phyloP scores from a whole-genome alignment of 1,139 yeast genomes.

The Debaryomyces singareniensis region DNA sequence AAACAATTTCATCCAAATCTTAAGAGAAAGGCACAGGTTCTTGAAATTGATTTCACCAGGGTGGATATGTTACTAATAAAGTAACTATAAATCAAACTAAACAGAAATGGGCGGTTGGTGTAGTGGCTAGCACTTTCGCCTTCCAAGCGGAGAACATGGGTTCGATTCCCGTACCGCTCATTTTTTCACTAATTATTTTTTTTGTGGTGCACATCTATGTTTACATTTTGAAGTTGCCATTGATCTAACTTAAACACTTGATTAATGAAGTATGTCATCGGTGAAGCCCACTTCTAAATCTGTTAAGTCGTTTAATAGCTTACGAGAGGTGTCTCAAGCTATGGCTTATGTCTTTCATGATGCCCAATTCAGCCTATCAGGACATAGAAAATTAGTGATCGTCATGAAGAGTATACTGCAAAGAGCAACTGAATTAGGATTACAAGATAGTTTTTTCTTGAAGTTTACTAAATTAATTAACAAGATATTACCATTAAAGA shows the following conservation, averaged over 20 bases:
- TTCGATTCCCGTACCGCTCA: conserved; percentile 77
- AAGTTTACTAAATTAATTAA: conserved; percentile 57
- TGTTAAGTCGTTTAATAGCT: conserved; percentile 16
- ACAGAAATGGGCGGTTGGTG: conserved; percentile 43
- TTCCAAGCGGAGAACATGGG: conserved; percentile 77
- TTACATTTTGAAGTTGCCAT: neutral
- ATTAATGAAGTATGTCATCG: conserved; percentile 3
- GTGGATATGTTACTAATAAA: no score
- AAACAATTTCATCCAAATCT: no score
- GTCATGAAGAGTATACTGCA: conserved; percentile 55
- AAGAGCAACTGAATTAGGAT: conserved; percentile 46
- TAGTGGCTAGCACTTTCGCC: conserved; percentile 52
- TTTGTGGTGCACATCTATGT: conserved; percentile 1
- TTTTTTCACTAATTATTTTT: conserved; percentile 13
- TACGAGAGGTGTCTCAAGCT: conserved; percentile 30
- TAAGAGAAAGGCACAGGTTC: no score
- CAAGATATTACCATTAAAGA: conserved; percentile 61
- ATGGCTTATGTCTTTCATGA: conserved; percentile 74
- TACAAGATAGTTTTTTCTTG: conserved; percentile 53
- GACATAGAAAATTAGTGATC: conserved; percentile 69
- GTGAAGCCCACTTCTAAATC: conserved; percentile 13
- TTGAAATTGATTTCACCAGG: no score
- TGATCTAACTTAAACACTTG: neutral
- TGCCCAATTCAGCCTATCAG: conserved; percentile 66
- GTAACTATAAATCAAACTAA: no score